Evolutionary conservation across 345 rosid genomes (phyloP), one percentile per base, ranked within the genome.

Genomic region (Psidium friedrichsthalianum): DNA sequence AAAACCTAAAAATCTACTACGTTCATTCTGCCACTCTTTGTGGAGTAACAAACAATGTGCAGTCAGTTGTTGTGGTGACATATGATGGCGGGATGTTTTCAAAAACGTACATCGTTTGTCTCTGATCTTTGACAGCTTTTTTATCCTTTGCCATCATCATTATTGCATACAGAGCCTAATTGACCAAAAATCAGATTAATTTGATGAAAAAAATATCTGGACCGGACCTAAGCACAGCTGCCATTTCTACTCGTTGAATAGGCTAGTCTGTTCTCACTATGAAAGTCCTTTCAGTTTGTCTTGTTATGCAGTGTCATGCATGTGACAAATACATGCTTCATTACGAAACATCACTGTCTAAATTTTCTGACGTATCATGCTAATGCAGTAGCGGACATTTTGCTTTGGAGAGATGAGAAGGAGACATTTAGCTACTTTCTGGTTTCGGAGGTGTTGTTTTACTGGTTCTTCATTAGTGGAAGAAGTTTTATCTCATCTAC

Each of bases 361-460:
- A 69, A 36, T 36, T 69, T 36, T 69, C 27, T 16, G 56, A 82
- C 44, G 10, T 82, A 22, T 82, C 9, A 54, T 82, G 59, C 84
- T 53, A 16, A 42, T 83, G 92, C 98, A 97, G 99, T 93, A 91
- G 95, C 98, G 29, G 94, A 93, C 82, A 88, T 97, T 88, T 93
- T 95, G 84, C 94, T 97, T 47, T 97, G 99, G 99, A 95, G 97
- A 92, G 94, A 97, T 87, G 95, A 95, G 93, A 97, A 92, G 94
- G 89, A 87, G 90, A 92, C 99, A 85, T 93, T 95, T 76, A 81
- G 91, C 11, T 95, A 87, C 89, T 95, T 95, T 83, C 85, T 95
- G 82, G 32, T 87, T 13, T 88, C 92, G 87, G 90, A 87, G 89
- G 29, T 93, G 86, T 83, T 92, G 86, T 95, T 92, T 85, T 93